These are phyloP conservation scores for Aspergillus quadrilineatus DNA, from an alignment of 2,329 filamentous ascomycete species.

Conservation along the genomic window DNA sequence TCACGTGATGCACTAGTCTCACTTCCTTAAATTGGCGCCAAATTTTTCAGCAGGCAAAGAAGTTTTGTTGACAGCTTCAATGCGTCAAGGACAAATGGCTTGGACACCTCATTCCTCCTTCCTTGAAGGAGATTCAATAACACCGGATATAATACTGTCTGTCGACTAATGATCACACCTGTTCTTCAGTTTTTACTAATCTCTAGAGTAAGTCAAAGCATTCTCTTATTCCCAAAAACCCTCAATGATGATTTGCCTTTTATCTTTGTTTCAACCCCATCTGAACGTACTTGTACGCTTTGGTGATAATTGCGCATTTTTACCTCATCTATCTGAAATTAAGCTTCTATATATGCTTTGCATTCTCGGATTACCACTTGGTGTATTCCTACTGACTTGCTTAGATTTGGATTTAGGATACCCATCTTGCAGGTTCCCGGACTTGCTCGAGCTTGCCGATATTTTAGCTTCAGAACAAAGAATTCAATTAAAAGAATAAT, in stretches of 20 bases:
- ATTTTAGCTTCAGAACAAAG: no score
- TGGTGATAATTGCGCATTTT: constrained; percentile 33
- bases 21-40: constrained; percentile 20
- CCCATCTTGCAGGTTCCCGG: no score
- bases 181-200: neutral
- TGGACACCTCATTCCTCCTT: neutral
- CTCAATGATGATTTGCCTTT: constrained; percentile 36
- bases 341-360: constrained; percentile 2
- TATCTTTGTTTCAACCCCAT: constrained; percentile 43
- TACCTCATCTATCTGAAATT: constrained; percentile 23
- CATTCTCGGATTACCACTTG: neutral
- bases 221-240: neutral
- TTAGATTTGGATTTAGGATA: neutral
- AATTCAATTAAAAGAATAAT: no score
- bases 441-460: neutral
- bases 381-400: constrained; percentile 10
- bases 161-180: neutral
- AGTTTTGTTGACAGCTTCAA: constrained; percentile 7
- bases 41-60: constrained; percentile 11
- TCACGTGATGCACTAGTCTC: constrained; percentile 27
- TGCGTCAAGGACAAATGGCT: neutral
- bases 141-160: neutral
- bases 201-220: constrained; percentile 12
- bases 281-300: constrained; percentile 32
- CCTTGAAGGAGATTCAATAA: neutral